Evolutionary conservation across 805 yeast species (phyloP), one percentile per base, ranked within the genome.

Genomic region (Myxozyma geophila): DNA sequence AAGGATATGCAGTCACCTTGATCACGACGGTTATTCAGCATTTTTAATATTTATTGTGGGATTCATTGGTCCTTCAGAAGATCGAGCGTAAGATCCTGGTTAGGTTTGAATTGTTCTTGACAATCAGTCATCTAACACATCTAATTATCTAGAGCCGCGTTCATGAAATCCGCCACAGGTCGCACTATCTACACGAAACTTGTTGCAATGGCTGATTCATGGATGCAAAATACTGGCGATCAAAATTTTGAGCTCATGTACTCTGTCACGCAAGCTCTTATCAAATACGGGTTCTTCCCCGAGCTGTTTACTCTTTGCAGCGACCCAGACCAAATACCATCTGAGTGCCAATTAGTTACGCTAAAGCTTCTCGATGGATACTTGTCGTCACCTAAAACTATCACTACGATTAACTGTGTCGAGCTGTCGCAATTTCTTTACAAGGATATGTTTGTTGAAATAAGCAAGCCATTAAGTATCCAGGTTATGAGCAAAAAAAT

Each of bases 361-460:
- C 15, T 66, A 41, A 66, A 60, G 28, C 40, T 66, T 6, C 51
- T 66, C 2, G 67, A 66, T 40, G 67, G 59, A 7, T 59, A 64
- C 28, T n/a, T 66, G 17, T 49, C 61, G 7, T 48, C 63, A 35
- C 57, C 58, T 7, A 37, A 40, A 13, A 56, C 41, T 13, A 40
- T 44, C 13, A 37, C 43, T 7, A 54, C 58, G 0, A 51, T 46
- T 7, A 44, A 39, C 35, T 46, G 35, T 17, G 36, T 54, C 28
- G 63, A 55, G 52, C 53, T 61, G n/a, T 13, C 56, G 6, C 54
- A 58, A 9, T 58, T 62, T 51, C 49, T 54, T 8, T 61, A 58
- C 50, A 19, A 35, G 15, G 51, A 54, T 36, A 9, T 49, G 21
- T 63, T 63, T 28, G 19, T 52, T 15, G 56, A 28, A 39, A 36